Base-by-base conservation (phyloP, 768 basidiomycete genomes). In the Phanerochaete carnosa region DNA sequence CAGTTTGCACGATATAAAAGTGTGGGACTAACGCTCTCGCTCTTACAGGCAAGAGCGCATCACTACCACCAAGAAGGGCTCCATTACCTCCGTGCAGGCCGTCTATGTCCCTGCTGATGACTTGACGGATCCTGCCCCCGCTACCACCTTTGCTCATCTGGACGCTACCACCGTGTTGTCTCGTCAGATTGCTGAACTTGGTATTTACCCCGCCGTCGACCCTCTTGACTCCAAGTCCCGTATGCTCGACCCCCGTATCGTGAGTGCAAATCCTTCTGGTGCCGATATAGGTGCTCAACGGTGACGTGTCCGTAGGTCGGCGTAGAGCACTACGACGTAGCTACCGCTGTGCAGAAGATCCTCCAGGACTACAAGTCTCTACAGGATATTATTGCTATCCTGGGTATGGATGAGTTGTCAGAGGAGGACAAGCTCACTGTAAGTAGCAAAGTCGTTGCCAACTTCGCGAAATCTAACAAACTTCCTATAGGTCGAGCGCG, bases 331-430 rank as follows among this genome's bases (percentile, higher is more conserved):
- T 98, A 98, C 77, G 86, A 94, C 43, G 88, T 96, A 69, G 97
- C 97, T 62, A 97, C 95, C 61, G 92, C 93, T 53, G 93, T 94
- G 62, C 95, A 95, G 82, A 96, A 97, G 83, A 95, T 97, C 71
- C 91, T 94, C 58, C 92, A 94, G 79, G 92, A 94, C 75, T 95
- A 95, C 85, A 94, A 94, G 80, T 93, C 92, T 25, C 85, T 96
- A 67, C 94, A 96, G 79, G 97, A 99, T 84, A 99, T 98, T 77
- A 98, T 99, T 82, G 97, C 97, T 72, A 99, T 99, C 80, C 80
- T 99, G 70, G 97, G 97, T 84, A 99, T 99, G 97, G 97, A 99
- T 74, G 97, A 99, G 78, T 88, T 99, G 84, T 98, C 96, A 19
- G 97, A 99, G 75, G 97, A 98, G 81, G 97, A 99, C 81, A 99